Evolutionary conservation across 83 land plant species (phyloP).

Genomic region (Thuja plicata): DNA sequence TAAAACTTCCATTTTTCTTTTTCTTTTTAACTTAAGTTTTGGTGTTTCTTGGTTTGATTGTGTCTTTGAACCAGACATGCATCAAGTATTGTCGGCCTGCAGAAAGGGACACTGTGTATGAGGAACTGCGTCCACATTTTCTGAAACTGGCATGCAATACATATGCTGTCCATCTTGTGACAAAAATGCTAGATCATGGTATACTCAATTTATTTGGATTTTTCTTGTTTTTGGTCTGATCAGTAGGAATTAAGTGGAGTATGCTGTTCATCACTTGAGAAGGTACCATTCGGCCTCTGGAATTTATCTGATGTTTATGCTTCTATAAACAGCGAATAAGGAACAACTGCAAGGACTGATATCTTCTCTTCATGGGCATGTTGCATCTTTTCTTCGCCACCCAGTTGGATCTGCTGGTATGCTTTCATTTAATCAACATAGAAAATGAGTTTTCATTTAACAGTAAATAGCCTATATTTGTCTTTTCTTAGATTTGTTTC

Average conservation of each 20-base stretch:
- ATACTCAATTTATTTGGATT: slow-evolving; percentile 14
- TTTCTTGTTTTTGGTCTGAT: background rate
- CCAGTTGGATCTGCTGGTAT: slow-evolving; percentile 94
- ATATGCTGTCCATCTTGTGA: slow-evolving; percentile 91
- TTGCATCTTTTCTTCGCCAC: slow-evolving; percentile 91
- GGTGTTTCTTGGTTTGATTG: slow-evolving; percentile 13
- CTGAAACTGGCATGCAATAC: slow-evolving; percentile 71
- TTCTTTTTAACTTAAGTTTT: background rate
- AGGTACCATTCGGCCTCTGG: background rate
- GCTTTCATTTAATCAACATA: slow-evolving; percentile 9
- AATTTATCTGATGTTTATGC: background rate
- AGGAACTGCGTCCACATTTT: slow-evolving; percentile 88
- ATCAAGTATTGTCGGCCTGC: slow-evolving; percentile 71
- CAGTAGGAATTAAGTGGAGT: background rate
- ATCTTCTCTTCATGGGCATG: slow-evolving; percentile 88
- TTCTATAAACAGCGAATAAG: slow-evolving; percentile 65
- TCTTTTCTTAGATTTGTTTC: background rate
- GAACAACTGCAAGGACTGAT: slow-evolving; percentile 84
- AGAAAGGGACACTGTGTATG: slow-evolving; percentile 76
- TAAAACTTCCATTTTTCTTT: background rate
- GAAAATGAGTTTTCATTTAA: background rate
- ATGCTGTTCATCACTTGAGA: background rate
- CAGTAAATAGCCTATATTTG: background rate
- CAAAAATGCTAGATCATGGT: slow-evolving; percentile 93
- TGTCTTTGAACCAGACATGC: slow-evolving; percentile 62